Evolutionary conservation across 345 rosid genomes (phyloP), one percentile per base, ranked within the genome.

Genomic region (Gossypium ekmanianum): DNA sequence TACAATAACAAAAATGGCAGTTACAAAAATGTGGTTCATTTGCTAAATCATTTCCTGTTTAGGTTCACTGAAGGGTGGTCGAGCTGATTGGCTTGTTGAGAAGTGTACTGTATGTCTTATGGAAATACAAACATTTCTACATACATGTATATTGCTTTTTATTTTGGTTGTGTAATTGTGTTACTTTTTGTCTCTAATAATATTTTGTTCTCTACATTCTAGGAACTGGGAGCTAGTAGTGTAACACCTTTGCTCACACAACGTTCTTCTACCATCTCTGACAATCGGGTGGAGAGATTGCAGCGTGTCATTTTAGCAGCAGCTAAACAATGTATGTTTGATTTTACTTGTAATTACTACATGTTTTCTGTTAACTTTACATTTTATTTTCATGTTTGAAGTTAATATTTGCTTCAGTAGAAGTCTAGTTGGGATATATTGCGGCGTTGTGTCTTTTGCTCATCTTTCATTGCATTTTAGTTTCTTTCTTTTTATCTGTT

Each of bases 31-130:
- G 1, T 68, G 24, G 16, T 27, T 18, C 20, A 20, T 65, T n/a
- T 64, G 63, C 26, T 65, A 9, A 74, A 39, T 17, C 47, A 44
- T 68, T 50, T 78, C 75, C 39, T 75, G 10, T 75, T 71, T 83
- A 92, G 98, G 97, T 73, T 86, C 96, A 71, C 81, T 91, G 54
- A 95, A 92, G 80, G 98, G 98, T 54, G 98, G 98, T 82, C 87
- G 98, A 75, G 96, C 97, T 68, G 99, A 92, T 43, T 95, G 98
- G 99, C 91, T 95, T 48, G 83, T 95, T 52, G 99, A 95, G 84
- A 95, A 92, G 87, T 95, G 99, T 81, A 84, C 93, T 0, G 99
- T 92, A 86, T 47, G 93, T 85, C 18, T 78, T 50, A 27, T 26
- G 47, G 29, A 47, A 50, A 22, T 3, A 9, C 64, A 39, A 39